A percentile compares a stretch with the other conserved stretches of the same genome.
Conservation (phyloP, 2,329 filamentous ascomycete species). For the Cladosporium sp. region DNA sequence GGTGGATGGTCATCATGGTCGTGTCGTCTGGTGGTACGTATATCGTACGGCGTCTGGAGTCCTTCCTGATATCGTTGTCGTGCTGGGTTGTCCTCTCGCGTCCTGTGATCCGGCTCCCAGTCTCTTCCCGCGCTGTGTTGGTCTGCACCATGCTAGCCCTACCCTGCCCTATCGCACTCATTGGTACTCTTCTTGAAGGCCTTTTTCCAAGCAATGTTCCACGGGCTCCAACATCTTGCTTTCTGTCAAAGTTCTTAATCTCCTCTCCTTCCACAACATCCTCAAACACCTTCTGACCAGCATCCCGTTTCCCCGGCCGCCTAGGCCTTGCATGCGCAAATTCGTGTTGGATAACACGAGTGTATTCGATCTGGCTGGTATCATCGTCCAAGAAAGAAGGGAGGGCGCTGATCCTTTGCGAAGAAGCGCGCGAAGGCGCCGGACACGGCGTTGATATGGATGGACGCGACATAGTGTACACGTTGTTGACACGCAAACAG, state of each 20-base stretch:
- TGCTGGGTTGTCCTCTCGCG: background rate
- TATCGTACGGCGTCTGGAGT: conserved; percentile 43
- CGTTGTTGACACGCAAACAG: background rate
- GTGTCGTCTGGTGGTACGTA: conserved; percentile 48
- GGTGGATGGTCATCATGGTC: conserved; percentile 46
- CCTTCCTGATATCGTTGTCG: conserved; percentile 26
- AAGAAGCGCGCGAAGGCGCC: conserved; percentile 16
- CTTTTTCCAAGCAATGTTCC: conserved; percentile 11
- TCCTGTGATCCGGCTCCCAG: background rate
- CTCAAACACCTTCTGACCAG: conserved; percentile 27
- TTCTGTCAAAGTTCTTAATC: conserved; percentile 11
- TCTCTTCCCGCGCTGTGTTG: background rate
- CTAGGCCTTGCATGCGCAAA: conserved; percentile 23
- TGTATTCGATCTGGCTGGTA: conserved; percentile 27
- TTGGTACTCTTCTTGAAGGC: conserved; percentile 12
- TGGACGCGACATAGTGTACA: conserved; percentile 19
- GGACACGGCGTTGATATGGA: conserved; percentile 25
- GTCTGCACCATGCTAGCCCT: conserved; percentile 2
- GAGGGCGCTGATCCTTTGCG: conserved; percentile 9
- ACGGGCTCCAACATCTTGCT: conserved; percentile 14
- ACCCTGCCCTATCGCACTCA: conserved; percentile 10
- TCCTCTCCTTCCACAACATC: conserved; percentile 27
- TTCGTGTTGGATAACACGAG: conserved; percentile 25
- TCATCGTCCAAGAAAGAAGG: conserved; percentile 14
- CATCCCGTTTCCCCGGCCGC: conserved; percentile 18